Evolutionary conservation across 1,139 yeast species (phyloP).

Genomic region (Blastobotrys proliferans): DNA sequence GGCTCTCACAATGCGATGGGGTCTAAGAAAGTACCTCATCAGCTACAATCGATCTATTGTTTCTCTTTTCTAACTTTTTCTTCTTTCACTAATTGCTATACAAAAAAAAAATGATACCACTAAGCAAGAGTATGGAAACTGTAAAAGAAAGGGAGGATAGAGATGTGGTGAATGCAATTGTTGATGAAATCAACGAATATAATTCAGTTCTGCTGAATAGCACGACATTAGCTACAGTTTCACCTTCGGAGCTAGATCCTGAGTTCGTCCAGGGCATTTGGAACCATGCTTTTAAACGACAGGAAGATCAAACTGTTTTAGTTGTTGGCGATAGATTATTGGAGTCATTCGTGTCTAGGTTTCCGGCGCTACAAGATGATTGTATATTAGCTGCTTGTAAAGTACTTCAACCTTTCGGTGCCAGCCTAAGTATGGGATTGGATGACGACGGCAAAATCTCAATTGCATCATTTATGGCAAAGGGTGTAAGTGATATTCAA

Average conservation of each 20-base stretch:
- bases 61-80: neutral
- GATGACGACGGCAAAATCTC: slow-evolving; percentile 3
- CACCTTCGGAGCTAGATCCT: slow-evolving; percentile 20
- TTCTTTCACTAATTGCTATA: neutral
- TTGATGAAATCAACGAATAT: slow-evolving; percentile 2
- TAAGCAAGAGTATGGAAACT: slow-evolving; percentile 6
- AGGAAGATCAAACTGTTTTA: slow-evolving; percentile 36
- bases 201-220: slow-evolving; percentile 4
- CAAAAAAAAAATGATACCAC: slow-evolving; percentile 4
- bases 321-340: slow-evolving; percentile 19
- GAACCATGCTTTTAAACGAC: slow-evolving; percentile 36
- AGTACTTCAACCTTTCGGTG: slow-evolving; percentile 6
- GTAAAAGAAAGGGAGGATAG: slow-evolving; percentile 22
- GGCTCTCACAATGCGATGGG: too few relatives aligned
- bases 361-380: slow-evolving; percentile 6
- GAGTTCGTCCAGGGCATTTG: slow-evolving; percentile 31
- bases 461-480: slow-evolving; percentile 6
- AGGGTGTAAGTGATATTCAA: neutral
- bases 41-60: too few relatives aligned
- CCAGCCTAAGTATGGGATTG: slow-evolving; percentile 7
- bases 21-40: too few relatives aligned
- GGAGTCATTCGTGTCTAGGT: slow-evolving; percentile 3
- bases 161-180: slow-evolving; percentile 28
- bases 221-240: slow-evolving; percentile 4
- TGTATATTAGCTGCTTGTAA: slow-evolving; percentile 3